Evolutionary conservation across 345 rosid species (phyloP), one percentile per base, ranked within the genome.

Genomic region (Acer campestre): DNA sequence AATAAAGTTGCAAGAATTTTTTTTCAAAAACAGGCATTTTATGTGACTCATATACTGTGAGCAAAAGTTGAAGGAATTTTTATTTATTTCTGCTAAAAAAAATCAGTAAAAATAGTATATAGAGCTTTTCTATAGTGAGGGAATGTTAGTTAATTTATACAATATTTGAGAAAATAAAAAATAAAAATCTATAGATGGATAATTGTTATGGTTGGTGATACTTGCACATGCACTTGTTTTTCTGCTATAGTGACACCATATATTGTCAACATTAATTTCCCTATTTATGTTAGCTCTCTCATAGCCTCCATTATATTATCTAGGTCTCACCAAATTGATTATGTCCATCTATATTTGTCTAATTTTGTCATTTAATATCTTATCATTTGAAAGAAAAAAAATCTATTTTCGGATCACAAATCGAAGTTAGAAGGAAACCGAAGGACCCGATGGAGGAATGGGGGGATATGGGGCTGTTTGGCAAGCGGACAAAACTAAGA

Each of bases 141-240:
- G 4, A 8, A 10, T 18, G 58, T 53, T 53, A 53, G 38, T 35
- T 35, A 35, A 35, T 16, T 53, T 16, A 4, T 53, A 16, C 58
- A 53, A 14, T 53, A 4, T 53, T 16, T 53, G 58, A 53, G 58
- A 6, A 51, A 10, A 22, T 20, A 20, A 10, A 25, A 25, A 25
- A n/a, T n/a, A n/a, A 25, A 59, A 16, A 59, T 59, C 64, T 1
- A 7, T 20, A 44, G 58, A 20, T 42, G 16, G 22, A 38, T 35
- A 8, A 40, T 35, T 44, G 49, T 68, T 70, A 25, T 70, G 2
- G 61, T 70, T 51, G 73, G 6, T 40, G 66, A 20, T 48, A 62
- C 38, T 64, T 13, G 63, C 71, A 65, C 71, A 51, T 75, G 78
- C 48, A n/a, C 42, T 74, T 64, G 70, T 64, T 63, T 74, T 44